Base-by-base conservation (phyloP, 1,284 basidiomycete species). In the Moesziomyces globuligerus region DNA sequence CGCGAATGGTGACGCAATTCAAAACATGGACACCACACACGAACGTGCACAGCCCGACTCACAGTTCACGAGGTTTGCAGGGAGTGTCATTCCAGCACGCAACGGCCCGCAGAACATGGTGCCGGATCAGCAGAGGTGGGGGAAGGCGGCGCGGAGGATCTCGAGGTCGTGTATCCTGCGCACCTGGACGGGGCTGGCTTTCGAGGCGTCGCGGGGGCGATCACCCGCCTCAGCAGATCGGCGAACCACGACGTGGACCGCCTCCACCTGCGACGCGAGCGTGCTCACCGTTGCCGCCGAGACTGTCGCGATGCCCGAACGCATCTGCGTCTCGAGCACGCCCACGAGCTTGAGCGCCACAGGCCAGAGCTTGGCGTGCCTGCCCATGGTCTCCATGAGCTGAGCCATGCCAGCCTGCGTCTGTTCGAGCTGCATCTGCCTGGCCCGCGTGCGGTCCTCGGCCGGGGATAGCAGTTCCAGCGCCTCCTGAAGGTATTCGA, bases 231-330 rank as follows among this genome's bases (percentile, higher is more conserved):
- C n/a, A 13, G 24, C 38, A 5, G 66, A 55, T 36, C 66, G 51
- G 17, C 67, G 43, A n/a, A 70, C 67, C 4, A 70, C 38, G 15
- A 70, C 28, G n/a, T 64, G 52, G 13, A 70, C 48, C 29, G 67
- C 60, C 43, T 70, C 60, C 32, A 70, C 39, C 48, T 70, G 60
- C 39, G 44, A 29, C 3, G 58, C 56, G 26, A 70, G 26, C 39
- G 29, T 17, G 13, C 37, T 26, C 6, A 70, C n/a, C 17, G 52
- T 51, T 3, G 51, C 40, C 4, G 47, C 11, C 23, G 51, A 55
- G 3, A 55, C 11, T 0, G 39, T 20, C 7, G 36, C 9, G 8
- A 10, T 21, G n/a, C n/a, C 25, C 18, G 28, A 36, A 6, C 50
- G 28, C 37, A 37, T 36, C 18, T 62, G 54, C 32, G 41, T 39